Base-by-base conservation (phyloP, 257 asterid genomes). In the Leptodermis oblonga region DNA sequence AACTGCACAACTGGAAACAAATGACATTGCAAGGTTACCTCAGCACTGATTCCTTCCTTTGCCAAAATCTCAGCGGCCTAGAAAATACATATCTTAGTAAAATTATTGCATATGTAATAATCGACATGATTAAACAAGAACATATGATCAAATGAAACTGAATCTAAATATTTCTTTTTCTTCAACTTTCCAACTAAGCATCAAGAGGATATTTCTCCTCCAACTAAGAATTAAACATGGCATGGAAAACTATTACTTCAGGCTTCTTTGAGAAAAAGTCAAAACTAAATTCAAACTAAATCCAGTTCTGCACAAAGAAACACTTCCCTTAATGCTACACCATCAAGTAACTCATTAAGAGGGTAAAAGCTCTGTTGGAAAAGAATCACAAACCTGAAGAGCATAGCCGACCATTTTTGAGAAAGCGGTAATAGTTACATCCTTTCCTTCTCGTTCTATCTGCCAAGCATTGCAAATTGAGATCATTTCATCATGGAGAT, bases 1-100 rank as follows among this genome's bases (percentile, higher is more conserved):
- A 36, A 22, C 23, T 1, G 65, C 15, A 20, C 13, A 23, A 33
- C 20, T 51, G 25, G 37, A 49, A 58, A 42, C 69, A 4, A 68
- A 37, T 22, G 11, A 39, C 12, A 67, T 42, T 54, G 70, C 60
- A 31, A n/a, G 31, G 55, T 66, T 81, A 90, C 95, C 97, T 90
- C 95, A 43, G 91, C 97, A 77, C 79, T 82, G 68, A 90, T 83
- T 69, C 87, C 95, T 33, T 86, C 97, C 80, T 86, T 85, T 14
- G 84, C 84, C 37, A 88, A 92, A 73, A 80, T 88, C 62, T 86
- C 97, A 72, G 92, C 93, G 75, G 97, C 95, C 97, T 90, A 79
- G 7, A 72, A 31, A 54, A 65, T 55, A 53, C 11, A 39, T 30
- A 23, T 36, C 13, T 52, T 34, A 52, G 52, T 36, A 68, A 34